Conservation (phyloP, 352 stramenopile genomes). For the Stephanocyclus meneghinianus region DNA sequence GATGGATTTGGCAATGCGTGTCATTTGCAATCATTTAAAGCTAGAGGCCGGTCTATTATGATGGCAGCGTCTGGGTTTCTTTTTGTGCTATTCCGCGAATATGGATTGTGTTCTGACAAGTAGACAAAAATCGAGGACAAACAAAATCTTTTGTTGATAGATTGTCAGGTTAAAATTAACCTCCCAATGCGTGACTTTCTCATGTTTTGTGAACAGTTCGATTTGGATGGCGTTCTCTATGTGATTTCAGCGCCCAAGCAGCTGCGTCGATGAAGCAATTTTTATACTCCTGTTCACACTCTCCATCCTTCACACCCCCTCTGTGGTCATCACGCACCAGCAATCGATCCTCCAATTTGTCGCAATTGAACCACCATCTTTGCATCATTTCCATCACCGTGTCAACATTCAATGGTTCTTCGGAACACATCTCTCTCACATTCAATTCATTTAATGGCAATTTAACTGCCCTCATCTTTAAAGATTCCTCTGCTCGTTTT, state of each 20-base stretch:
- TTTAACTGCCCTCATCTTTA: slow-evolving; percentile 42
- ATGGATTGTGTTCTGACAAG: background rate
- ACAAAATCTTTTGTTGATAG: background rate
- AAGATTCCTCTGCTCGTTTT: slow-evolving; percentile 44
- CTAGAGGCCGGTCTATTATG: slow-evolving; percentile 25
- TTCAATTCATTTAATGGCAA: slow-evolving; percentile 60
- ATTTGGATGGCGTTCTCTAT: slow-evolving; percentile 52
- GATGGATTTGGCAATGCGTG: slow-evolving; percentile 47
- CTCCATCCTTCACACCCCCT: background rate
- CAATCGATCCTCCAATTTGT: slow-evolving; percentile 26
- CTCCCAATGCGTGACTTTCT: background rate
- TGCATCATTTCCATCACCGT: slow-evolving; percentile 75
- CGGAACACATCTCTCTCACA: slow-evolving; percentile 41
- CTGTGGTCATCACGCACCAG: background rate
- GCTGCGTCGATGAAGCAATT: slow-evolving; percentile 49
- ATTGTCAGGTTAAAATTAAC: background rate
- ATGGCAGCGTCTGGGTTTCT: background rate
- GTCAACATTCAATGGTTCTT: slow-evolving; percentile 79
- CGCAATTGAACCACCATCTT: slow-evolving; percentile 68
- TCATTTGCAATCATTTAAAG: slow-evolving; percentile 53
- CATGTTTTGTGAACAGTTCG: slow-evolving; percentile 34
- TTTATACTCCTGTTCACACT: slow-evolving; percentile 20
- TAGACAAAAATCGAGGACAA: background rate
- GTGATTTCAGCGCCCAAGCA: slow-evolving; percentile 42
- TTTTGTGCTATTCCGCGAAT: background rate